These are phyloP conservation scores for Astragalus membranaceus DNA, from an alignment of 306 rosid genomes.

Conservation along the genomic window DNA sequence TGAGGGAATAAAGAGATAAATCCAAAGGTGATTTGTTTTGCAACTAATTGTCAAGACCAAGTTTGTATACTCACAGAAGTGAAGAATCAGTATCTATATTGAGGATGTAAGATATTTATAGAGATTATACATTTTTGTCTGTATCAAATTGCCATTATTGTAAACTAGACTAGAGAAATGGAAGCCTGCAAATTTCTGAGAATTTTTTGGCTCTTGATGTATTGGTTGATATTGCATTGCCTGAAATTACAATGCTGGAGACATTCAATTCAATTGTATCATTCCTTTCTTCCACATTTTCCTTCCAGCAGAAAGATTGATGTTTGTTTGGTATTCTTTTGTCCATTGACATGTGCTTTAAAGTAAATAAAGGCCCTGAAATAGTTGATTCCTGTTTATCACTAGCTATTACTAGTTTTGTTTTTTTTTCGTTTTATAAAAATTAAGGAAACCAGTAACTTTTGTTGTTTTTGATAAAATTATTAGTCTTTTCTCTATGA, in stretches of 20 bases:
- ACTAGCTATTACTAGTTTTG: not conserved
- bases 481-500: too few relatives aligned
- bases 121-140: constrained; percentile 8
- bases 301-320: not conserved
- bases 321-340: not conserved
- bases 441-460: too few relatives aligned
- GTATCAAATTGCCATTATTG: constrained; percentile 5
- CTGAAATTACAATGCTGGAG: constrained; percentile 6
- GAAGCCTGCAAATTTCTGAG: not conserved
- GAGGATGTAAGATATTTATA: constrained; percentile 24
- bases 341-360: not conserved
- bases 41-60: constrained; percentile 10
- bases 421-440: not conserved
- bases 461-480: too few relatives aligned
- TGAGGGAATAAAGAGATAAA: not conserved
- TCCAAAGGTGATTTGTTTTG: constrained; percentile 19
- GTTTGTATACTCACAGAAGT: constrained; percentile 19
- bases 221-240: not conserved
- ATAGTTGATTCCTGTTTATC: not conserved
- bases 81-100: constrained; percentile 22
- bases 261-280: constrained; percentile 23
- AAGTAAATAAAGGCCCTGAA: not conserved
- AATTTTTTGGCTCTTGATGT: not conserved
- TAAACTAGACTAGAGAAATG: constrained; percentile 16
- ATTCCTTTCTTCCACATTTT: not conserved